Evolutionary conservation across 345 rosid species (phyloP), one percentile per base, ranked within the genome.

Genomic region (Clarkia xantiana): DNA sequence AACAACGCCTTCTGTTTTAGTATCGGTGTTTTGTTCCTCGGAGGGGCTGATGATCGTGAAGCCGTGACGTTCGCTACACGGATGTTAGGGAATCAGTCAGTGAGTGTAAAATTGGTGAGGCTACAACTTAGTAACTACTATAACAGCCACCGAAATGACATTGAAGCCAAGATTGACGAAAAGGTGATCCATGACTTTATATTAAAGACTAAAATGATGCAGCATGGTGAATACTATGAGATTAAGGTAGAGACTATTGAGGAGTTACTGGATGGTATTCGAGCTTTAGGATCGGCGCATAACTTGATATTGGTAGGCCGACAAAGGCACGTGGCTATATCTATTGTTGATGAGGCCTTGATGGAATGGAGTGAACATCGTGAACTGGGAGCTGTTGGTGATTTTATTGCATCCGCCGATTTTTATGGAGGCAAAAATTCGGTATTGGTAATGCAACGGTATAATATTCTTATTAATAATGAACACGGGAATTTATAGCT

Each of bases 11-110:
- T 51, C 42, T 52, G 56, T 18, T 59, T 11, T 23, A 45, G 41
- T 2, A 22, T 65, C 5, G 62, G 45, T 1, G 55, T 62, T 10
- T 1, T 72, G 11, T 70, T 74, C 55, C 7, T 62, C 1, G 64
- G 73, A 0, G 71, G 79, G 2, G 19, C 38, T 6, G 65, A 64
- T 19, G 76, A 70, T 41, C 59, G 69, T 0, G 76, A 70, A 48
- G 73, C 71, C 13, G 34, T 64, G 48, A 11, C 76, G 9, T 40
- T 70, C 0, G 68, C 47, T 6, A 11, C 22, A 2, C 58, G 75
- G 15, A 70, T 64, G 63, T 49, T 60, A 1, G 40, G 42, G 1
- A 57, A 60, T 23, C 68, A 53, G 10, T 17, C 36, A 10, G 51
- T 62, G 18, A 44, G 48, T 14, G 49, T 64, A 14, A 64, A 63